These are phyloP conservation scores for Amorphotheca resinae DNA, from an alignment of 495 filamentous ascomycete genomes.

Conservation along the genomic window DNA sequence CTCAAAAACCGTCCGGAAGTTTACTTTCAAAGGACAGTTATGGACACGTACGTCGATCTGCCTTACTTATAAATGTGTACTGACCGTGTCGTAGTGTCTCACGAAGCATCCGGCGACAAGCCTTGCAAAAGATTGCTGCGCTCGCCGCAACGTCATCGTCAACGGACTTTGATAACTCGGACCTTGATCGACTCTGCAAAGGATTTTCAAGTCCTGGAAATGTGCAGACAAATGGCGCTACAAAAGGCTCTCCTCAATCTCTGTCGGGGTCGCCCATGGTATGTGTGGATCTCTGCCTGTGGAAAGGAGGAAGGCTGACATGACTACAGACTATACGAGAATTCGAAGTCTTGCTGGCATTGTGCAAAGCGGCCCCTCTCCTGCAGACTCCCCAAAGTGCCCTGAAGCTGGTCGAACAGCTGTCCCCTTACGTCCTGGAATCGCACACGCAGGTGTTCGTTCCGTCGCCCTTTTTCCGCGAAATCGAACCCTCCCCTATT, in stretches of 20 bases:
- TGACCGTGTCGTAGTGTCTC: constrained; percentile 11
- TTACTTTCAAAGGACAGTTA: constrained; percentile 1
- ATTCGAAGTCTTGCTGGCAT: constrained; percentile 75
- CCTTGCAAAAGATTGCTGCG: constrained; percentile 59
- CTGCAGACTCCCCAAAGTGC: constrained; percentile 56
- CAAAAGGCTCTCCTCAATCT: constrained; percentile 11
- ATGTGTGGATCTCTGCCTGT: constrained; percentile 7
- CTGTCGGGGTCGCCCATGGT: constrained; percentile 40
- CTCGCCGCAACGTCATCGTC: constrained; percentile 41
- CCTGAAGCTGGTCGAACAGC: constrained; percentile 55
- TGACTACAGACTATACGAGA: constrained; percentile 51
- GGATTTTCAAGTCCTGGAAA: constrained; percentile 34
- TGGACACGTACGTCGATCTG: constrained; percentile 13
- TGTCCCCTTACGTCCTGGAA: constrained; percentile 74
- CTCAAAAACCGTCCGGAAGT: neutral
- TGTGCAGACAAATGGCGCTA: constrained; percentile 10
- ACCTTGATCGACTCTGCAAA: constrained; percentile 49
- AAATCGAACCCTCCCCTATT: constrained; percentile 79
- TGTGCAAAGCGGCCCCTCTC: constrained; percentile 74
- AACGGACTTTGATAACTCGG: constrained; percentile 43
- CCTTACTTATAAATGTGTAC: neutral
- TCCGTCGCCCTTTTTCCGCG: constrained; percentile 68
- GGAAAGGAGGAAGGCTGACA: constrained; percentile 1
- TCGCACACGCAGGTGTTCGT: constrained; percentile 65
- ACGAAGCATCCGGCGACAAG: constrained; percentile 43